A percentile compares a stretch with the other conserved stretches of the same genome.
These are phyloP conservation scores for Daldinia vernicosa DNA, from an alignment of 495 filamentous ascomycete genomes.

Conservation along the genomic window DNA sequence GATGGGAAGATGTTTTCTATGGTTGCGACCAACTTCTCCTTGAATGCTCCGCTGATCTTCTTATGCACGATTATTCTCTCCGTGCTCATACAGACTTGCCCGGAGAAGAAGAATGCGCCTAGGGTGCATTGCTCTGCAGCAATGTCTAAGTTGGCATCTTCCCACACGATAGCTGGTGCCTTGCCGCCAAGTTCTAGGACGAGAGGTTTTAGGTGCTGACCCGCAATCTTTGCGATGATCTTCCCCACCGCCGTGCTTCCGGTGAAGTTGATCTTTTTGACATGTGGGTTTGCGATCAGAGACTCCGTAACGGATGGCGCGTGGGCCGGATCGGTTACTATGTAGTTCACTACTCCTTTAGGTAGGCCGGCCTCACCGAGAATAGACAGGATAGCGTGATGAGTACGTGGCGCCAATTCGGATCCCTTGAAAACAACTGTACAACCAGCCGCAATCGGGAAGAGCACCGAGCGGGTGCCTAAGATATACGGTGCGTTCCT, in stretches of 20 bases:
- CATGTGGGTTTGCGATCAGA: slow-evolving; percentile 62
- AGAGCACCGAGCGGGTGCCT: slow-evolving; percentile 70
- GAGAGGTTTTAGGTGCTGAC: slow-evolving; percentile 72
- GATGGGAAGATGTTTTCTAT: slow-evolving; percentile 61
- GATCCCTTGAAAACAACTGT: slow-evolving; percentile 80
- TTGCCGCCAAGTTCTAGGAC: slow-evolving; percentile 77
- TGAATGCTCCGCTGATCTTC: slow-evolving; percentile 71
- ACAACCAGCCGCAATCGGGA: slow-evolving; percentile 84
- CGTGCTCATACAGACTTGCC: slow-evolving; percentile 90
- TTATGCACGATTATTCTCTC: slow-evolving; percentile 87
- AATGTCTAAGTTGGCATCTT: slow-evolving; percentile 69
- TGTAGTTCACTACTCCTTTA: slow-evolving; percentile 65
- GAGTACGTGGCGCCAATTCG: slow-evolving; percentile 78
- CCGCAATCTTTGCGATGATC: slow-evolving; percentile 66
- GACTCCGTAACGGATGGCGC: slow-evolving; percentile 63
- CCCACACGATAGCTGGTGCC: slow-evolving; percentile 68
- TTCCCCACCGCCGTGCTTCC: slow-evolving; percentile 67
- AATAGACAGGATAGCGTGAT: slow-evolving; percentile 74
- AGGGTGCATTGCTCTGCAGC: slow-evolving; percentile 62
- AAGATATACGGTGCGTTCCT: slow-evolving; percentile 83
- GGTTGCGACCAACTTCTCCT: slow-evolving; percentile 64
- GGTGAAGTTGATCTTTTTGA: slow-evolving; percentile 76
- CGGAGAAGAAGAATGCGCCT: slow-evolving; percentile 67
- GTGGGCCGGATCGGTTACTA: slow-evolving; percentile 61
- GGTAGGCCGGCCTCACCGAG: slow-evolving; percentile 79